phyloP scores from a whole-genome alignment of 2,329 filamentous ascomycete genomes.

The Coniella vitis region DNA sequence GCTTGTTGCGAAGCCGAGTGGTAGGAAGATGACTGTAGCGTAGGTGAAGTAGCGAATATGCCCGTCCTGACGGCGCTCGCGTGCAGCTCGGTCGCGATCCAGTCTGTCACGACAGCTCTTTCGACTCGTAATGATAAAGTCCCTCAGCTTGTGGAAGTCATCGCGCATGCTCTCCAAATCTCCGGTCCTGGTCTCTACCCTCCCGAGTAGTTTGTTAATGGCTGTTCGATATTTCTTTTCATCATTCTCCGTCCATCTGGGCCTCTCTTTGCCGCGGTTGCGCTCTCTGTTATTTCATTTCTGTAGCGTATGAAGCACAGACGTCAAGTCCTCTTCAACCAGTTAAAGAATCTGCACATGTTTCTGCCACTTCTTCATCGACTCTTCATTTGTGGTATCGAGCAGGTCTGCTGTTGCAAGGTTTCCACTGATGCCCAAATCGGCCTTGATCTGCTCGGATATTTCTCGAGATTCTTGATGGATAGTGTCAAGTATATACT shows the following conservation, averaged over 20 bases:
- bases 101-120: conserved; percentile 15
- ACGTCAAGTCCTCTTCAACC: conserved; percentile 3
- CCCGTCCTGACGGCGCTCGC: too few species aligned
- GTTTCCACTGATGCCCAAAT: conserved; percentile 1
- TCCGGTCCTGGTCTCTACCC: conserved; percentile 1
- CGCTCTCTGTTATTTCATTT: conserved; percentile 23
- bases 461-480: background rate
- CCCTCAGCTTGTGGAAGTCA: background rate
- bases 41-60: conserved; percentile 29
- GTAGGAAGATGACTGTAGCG: conserved; percentile 29
- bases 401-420: too few species aligned
- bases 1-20: conserved; percentile 24
- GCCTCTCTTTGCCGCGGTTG: conserved; percentile 21
- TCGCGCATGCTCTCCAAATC: conserved; percentile 1
- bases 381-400: background rate
- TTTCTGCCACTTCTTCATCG: background rate
- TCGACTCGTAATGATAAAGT: background rate
- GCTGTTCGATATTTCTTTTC: conserved; percentile 24
- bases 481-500: conserved; percentile 14
- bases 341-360: conserved; percentile 1
- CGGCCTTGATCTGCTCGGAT: background rate
- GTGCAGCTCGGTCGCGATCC: conserved; percentile 9
- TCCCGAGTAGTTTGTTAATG: conserved; percentile 10
- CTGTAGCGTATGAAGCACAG: background rate
- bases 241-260: conserved; percentile 27